Percentiles rank a stretch among this genome's conserved stretches.
Evolutionary conservation across 495 filamentous ascomycete genomes (phyloP).

Genomic region (Hamigera avellanea): DNA sequence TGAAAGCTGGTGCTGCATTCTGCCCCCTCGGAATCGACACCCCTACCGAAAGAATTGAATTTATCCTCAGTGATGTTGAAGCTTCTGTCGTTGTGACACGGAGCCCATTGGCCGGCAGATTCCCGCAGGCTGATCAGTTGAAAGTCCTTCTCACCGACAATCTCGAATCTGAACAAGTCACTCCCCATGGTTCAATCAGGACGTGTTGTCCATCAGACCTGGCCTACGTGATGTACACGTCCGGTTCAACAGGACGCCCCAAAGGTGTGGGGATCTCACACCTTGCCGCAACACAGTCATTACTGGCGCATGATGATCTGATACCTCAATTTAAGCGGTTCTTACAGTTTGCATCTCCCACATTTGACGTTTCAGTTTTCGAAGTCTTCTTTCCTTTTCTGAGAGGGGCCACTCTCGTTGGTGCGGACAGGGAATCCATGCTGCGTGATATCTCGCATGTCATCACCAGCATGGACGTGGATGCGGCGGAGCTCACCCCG

Average conservation of each 20-base stretch:
- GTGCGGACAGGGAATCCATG: slow-evolving; percentile 49
- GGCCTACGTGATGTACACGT: slow-evolving; percentile 89
- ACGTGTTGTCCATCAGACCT: slow-evolving; percentile 27
- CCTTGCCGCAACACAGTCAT: slow-evolving; percentile 58
- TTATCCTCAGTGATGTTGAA: slow-evolving; percentile 58
- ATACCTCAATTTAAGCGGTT: slow-evolving; percentile 65
- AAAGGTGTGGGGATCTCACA: slow-evolving; percentile 79
- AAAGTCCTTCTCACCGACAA: slow-evolving; percentile 21
- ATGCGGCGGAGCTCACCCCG: slow-evolving; percentile 74
- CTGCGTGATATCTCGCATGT: slow-evolving; percentile 56
- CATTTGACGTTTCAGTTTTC: slow-evolving; percentile 82
- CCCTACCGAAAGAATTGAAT: slow-evolving; percentile 58
- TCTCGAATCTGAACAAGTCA: slow-evolving; percentile 4
- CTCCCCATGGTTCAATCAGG: slow-evolving; percentile 1
- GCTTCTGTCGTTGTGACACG: slow-evolving; percentile 44
- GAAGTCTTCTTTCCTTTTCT: slow-evolving; percentile 78
- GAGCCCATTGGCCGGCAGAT: slow-evolving; percentile 11
- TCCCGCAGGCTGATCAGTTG: slow-evolving; percentile 8
- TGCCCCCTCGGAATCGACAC: slow-evolving; percentile 65
- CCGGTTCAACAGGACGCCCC: slow-evolving; percentile 76
- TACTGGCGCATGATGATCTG: slow-evolving; percentile 64
- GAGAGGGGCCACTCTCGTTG: slow-evolving; percentile 58
- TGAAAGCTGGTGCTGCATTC: slow-evolving; percentile 70
- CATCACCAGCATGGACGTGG: slow-evolving; percentile 52
- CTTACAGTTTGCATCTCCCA: slow-evolving; percentile 77